A percentile compares a stretch with the other conserved stretches of the same genome.
These are phyloP conservation scores for Zasmidium cellare DNA, from an alignment of 2,329 filamentous ascomycete species.

Conservation along the genomic window DNA sequence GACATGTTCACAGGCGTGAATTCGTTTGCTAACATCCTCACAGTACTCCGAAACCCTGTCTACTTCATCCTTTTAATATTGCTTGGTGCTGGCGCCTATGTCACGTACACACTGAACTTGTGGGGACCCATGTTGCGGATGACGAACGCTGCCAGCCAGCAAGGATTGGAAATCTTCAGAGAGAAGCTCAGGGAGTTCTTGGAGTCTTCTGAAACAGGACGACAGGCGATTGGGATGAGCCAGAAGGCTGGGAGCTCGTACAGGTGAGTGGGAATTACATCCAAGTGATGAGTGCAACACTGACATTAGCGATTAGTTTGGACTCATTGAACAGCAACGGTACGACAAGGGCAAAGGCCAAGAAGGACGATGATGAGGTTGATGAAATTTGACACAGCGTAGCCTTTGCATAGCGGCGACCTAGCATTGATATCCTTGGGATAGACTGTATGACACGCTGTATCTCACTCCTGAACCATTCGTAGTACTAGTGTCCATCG, in stretches of 20 bases:
- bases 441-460: background rate
- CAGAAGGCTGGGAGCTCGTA: conserved; percentile 56
- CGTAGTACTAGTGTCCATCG: no score
- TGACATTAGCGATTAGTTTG: conserved; percentile 28
- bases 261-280: conserved; percentile 14
- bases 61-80: conserved; percentile 89
- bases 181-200: conserved; percentile 87
- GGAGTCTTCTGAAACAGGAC: conserved; percentile 79
- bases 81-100: conserved; percentile 72
- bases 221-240: conserved; percentile 76
- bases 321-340: conserved; percentile 44
- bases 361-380: conserved; percentile 33
- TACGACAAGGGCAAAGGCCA: conserved; percentile 38
- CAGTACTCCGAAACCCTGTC: conserved; percentile 89
- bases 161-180: conserved; percentile 89
- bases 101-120: conserved; percentile 91
- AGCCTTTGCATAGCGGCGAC: background rate
- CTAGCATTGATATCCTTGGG: background rate
- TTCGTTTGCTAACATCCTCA: conserved; percentile 10
- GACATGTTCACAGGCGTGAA: background rate
- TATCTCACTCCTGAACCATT: background rate
- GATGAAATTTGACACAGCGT: conserved; percentile 34
- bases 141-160: conserved; percentile 81
- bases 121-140: conserved; percentile 96
- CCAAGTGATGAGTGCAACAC: background rate